A percentile compares a stretch with the other conserved stretches of the same genome.
Conservation (phyloP, 2,329 filamentous ascomycete genomes). For the Phaeosphaeriaceae sp. region DNA sequence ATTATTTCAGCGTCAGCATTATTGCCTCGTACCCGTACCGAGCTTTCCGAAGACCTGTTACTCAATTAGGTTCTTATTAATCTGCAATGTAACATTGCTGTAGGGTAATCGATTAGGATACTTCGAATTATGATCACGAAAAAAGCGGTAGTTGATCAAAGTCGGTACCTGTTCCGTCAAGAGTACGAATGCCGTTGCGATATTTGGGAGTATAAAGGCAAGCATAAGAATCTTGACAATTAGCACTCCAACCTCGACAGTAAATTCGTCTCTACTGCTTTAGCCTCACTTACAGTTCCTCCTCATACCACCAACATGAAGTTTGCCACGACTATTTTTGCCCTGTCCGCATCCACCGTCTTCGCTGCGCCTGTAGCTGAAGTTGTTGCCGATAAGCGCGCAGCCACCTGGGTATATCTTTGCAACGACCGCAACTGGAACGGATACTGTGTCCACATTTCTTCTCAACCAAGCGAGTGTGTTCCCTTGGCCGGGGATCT, state of each 20-base stretch:
- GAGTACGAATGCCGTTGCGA: not conserved
- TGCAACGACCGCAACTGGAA: slow-evolving; percentile 20
- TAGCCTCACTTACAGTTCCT: too few relatives aligned
- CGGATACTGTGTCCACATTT: slow-evolving; percentile 20
- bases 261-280: not conserved
- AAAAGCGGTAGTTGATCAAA: not conserved
- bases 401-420: slow-evolving; percentile 10
- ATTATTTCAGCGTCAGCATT: too few relatives aligned
- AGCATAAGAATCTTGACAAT: too few relatives aligned
- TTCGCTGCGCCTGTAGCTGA: slow-evolving; percentile 8
- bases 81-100: slow-evolving; percentile 8
- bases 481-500: slow-evolving; percentile 14
- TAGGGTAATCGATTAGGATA: too few relatives aligned
- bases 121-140: not conserved
- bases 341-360: slow-evolving; percentile 4
- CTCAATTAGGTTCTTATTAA: slow-evolving; percentile 6
- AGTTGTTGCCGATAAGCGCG: slow-evolving; percentile 9
- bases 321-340: slow-evolving; percentile 5
- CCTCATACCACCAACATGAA: slow-evolving; percentile 6
- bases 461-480: slow-evolving; percentile 10
- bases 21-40: not conserved
- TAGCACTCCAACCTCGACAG: not conserved
- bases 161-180: not conserved
- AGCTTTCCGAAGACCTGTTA: not conserved
- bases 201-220: not conserved